phyloP scores from a whole-genome alignment of 305 asterid species.

The Solanum hybrid region DNA sequence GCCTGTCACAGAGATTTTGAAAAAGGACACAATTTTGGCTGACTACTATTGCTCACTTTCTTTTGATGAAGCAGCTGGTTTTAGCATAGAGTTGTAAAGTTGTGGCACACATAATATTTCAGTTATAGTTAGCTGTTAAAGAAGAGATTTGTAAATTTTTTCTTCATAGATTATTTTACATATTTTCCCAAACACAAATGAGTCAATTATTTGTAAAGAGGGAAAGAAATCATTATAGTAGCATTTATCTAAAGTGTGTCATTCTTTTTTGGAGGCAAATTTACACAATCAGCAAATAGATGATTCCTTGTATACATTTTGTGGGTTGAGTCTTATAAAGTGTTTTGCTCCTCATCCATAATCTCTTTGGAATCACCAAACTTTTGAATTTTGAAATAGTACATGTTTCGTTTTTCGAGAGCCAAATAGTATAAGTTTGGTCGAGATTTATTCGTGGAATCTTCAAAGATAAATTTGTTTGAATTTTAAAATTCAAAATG shows the following conservation, averaged over 20 bases:
- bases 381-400: no score
- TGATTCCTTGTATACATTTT: neutral
- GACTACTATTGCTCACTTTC: constrained; percentile 2
- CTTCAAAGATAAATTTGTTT: neutral
- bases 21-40: constrained; percentile 6
- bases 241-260: constrained; percentile 8
- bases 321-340: neutral
- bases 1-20: neutral
- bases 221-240: constrained; percentile 15
- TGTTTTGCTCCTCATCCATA: neutral
- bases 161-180: neutral
- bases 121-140: constrained; percentile 1
- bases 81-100: constrained; percentile 3
- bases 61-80: constrained; percentile 1
- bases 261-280: constrained; percentile 8
- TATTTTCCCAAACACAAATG: neutral
- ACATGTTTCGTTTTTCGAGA: no score
- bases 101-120: neutral
- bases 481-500: no score
- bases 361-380: neutral
- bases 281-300: neutral
- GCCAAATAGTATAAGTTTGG: neutral
- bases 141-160: constrained; percentile 9
- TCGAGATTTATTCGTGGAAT: fast-evolving
- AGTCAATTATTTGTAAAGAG: constrained; percentile 7